Base-by-base conservation (phyloP, 73 alveolate species). In the Paramecium caudatum region DNA sequence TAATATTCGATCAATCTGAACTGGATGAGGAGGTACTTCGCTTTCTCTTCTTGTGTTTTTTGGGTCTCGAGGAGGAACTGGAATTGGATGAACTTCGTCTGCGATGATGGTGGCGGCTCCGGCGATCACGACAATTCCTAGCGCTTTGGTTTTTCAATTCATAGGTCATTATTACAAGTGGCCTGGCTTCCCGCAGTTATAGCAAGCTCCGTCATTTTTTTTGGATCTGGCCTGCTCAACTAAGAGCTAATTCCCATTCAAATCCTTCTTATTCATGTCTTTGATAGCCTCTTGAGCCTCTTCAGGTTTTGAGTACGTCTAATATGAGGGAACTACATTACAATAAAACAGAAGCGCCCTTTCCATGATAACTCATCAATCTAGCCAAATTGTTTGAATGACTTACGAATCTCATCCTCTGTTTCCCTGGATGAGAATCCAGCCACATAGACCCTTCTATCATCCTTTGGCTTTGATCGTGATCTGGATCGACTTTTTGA, bases 41-140 rank as follows among this genome's bases (percentile, higher is more conserved):
- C 70, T 48, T 48, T 16, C 70, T 48, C 25, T 48, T 48, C 70
- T 48, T 48, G 5, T 48, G 19, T 30, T 48, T 48, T 30, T 48
- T 48, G 8, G 7, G 7, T 7, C 25, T 5, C 32, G 70, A 48
- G 7, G 70, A 48, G 15, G 70, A 48, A 48, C 70, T 48, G 32
- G 70, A 48, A 12, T 8, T 5, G 30, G 34, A 12, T 16, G 70
- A 48, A 48, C 70, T 48, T 7, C 70, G 70, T 16, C 70, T 48
- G 7, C 70, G 70, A n/a, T n/a, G 70, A n/a, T 30, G 70, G 15
- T 48, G 70, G 30, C 15, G 70, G 25, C 70, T 48, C 7, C 70
- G 70, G 70, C 70, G 70, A n/a, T 48, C 70, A 7, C 70, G 70
- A 48, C 70, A 48, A 48, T 48, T 48, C 70, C 70, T 48, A 48